A percentile compares a stretch with the other conserved stretches of the same genome.
Conservation (phyloP, 148 eudicot genomes). For the Diospyros lotus region DNA sequence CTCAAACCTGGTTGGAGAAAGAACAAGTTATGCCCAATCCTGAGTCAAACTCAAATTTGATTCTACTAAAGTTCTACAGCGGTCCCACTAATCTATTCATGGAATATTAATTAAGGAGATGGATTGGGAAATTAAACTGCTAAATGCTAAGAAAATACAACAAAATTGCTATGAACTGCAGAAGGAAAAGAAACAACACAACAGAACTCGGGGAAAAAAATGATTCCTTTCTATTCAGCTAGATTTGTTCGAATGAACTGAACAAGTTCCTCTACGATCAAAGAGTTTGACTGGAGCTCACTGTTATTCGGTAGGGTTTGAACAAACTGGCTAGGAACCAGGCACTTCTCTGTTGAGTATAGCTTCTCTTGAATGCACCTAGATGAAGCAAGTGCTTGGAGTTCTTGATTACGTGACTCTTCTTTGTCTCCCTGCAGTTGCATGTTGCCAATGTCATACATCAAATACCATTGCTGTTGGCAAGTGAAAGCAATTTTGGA, state of each 20-base stretch:
- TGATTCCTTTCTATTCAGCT: too few species aligned
- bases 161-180: too few species aligned
- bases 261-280: slow-evolving; percentile 11
- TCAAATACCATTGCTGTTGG: not conserved
- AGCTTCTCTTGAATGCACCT: slow-evolving; percentile 62
- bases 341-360: slow-evolving; percentile 51
- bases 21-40: too few species aligned
- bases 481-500: not conserved
- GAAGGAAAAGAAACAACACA: too few species aligned
- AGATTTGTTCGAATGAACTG: not conserved
- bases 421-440: slow-evolving; percentile 23
- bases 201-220: too few species aligned
- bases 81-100: too few species aligned
- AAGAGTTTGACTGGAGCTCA: slow-evolving; percentile 11
- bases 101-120: too few species aligned
- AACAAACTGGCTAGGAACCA: slow-evolving; percentile 38
- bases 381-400: slow-evolving; percentile 41
- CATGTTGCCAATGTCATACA: not conserved
- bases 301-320: slow-evolving; percentile 16
- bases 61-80: too few species aligned
- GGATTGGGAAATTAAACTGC: too few species aligned
- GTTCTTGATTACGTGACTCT: slow-evolving; percentile 16
- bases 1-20: too few species aligned
- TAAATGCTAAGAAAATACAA: too few species aligned
- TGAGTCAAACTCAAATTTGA: too few species aligned